Evolutionary conservation across 139 green algal species (phyloP).

Genomic region (Chlorella sorokiniana): DNA sequence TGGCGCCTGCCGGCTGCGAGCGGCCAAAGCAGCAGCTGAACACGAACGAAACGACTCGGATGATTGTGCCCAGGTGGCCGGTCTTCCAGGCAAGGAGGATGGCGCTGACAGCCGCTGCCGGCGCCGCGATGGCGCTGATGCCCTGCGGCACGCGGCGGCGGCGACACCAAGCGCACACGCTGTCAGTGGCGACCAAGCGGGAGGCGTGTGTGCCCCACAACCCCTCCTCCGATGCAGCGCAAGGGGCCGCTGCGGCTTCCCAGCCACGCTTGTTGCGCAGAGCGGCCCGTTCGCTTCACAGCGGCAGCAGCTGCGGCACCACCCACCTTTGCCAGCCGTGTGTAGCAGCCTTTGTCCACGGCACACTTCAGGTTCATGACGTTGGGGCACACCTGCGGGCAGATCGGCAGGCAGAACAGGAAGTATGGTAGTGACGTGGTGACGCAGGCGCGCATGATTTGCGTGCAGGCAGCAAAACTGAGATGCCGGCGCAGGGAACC

Average conservation of each 20-base stretch:
- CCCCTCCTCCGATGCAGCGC: neutral
- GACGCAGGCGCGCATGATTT: too few species aligned
- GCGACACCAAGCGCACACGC: too few species aligned
- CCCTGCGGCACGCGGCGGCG: neutral
- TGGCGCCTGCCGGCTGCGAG: neutral
- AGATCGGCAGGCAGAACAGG: slow-evolving; percentile 5
- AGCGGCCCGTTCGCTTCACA: neutral
- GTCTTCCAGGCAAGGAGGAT: neutral
- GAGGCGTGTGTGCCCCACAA: too few species aligned
- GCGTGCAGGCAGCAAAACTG: too few species aligned
- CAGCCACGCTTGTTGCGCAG: too few species aligned
- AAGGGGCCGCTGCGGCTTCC: too few species aligned
- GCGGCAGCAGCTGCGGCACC: neutral
- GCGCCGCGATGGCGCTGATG: neutral
- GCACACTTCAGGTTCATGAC: slow-evolving; percentile 54
- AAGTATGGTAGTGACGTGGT: neutral
- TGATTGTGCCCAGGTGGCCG: neutral
- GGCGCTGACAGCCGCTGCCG: neutral
- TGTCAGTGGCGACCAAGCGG: too few species aligned
- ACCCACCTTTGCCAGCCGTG: slow-evolving; percentile 19
- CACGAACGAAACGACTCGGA: neutral
- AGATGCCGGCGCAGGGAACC: too few species aligned
- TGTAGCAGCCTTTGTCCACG: slow-evolving; percentile 50
- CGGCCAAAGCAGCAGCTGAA: neutral
- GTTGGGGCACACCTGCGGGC: slow-evolving; percentile 48